Conservation (phyloP, 1,284 basidiomycete species). For the Ceratorhiza oryzae-sativae region DNA sequence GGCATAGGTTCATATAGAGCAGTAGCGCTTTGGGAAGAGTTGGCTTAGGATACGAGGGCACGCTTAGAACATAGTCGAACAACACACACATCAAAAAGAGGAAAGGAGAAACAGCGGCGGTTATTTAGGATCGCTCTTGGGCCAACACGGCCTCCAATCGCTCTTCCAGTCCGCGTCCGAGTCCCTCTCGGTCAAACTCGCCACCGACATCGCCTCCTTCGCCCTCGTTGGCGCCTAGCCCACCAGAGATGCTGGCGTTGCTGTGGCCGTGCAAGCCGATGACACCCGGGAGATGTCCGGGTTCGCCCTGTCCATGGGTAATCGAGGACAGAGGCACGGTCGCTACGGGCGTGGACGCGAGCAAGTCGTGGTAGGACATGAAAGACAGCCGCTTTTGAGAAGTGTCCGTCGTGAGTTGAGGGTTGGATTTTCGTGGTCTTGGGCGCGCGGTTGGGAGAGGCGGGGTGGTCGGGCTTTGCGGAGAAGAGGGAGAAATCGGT, state of each 20-base stretch:
- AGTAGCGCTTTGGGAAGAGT: too few relatives aligned
- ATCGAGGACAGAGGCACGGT: constrained; percentile 28
- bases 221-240: constrained; percentile 2
- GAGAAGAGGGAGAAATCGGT: background rate
- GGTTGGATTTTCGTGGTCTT: constrained; percentile 24
- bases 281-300: constrained; percentile 36
- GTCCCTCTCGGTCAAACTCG: constrained; percentile 39
- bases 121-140: background rate
- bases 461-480: constrained; percentile 4
- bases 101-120: background rate
- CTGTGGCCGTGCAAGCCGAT: constrained; percentile 16
- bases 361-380: constrained; percentile 41
- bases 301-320: constrained; percentile 30
- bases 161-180: constrained; percentile 40
- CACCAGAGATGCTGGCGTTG: background rate
- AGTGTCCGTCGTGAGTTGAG: constrained; percentile 19
- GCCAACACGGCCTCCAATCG: constrained; percentile 37
- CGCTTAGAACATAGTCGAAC: too few relatives aligned
- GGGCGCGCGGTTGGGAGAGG: constrained; percentile 16
- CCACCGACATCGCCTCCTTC: constrained; percentile 37
- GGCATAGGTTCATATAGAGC: too few relatives aligned
- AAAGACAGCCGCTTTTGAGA: constrained; percentile 39
- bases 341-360: constrained; percentile 40
- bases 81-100: background rate
- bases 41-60: too few relatives aligned